A percentile compares a stretch with the other conserved stretches of the same genome.
phyloP scores from a whole-genome alignment of 225 moss, liverwort and hornwort genomes.

The Sphagnum tenellum region DNA sequence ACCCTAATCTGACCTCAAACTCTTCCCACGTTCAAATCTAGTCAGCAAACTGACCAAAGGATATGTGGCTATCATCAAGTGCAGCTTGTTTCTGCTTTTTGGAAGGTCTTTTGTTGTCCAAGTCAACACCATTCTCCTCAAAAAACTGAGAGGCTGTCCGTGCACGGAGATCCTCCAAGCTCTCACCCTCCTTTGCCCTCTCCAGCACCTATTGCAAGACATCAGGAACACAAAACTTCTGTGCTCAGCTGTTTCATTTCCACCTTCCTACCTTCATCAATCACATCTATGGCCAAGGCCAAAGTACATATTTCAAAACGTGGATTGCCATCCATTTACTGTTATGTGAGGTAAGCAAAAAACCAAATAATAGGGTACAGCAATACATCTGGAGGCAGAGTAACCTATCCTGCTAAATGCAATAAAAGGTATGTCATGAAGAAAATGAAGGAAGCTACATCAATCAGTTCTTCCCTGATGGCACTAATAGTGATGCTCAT shows the following conservation, averaged over 20 bases:
- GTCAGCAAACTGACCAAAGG: conserved; percentile 37
- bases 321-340: background rate
- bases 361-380: too few relatives aligned
- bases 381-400: too few relatives aligned
- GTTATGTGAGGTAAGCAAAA: conserved; percentile 1
- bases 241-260: too few relatives aligned
- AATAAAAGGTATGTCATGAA: too few relatives aligned
- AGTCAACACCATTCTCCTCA: conserved; percentile 47
- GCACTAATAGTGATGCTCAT: too few relatives aligned
- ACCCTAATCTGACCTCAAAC: too few relatives aligned
- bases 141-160: conserved; percentile 79
- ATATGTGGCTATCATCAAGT: conserved; percentile 39
- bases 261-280: too few relatives aligned
- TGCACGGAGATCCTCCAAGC: conserved; percentile 72
- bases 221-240: background rate
- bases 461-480: background rate
- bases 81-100: conserved; percentile 47
- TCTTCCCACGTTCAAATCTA: conserved; percentile 3
- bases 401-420: too few relatives aligned
- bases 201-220: conserved; percentile 58
- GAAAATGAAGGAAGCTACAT: background rate
- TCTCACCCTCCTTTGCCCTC: conserved; percentile 86
- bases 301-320: background rate
- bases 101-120: conserved; percentile 24
- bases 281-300: too few relatives aligned